Evolutionary conservation across 495 filamentous ascomycete genomes (phyloP).

Genomic region (Baudoinia panamericana): DNA sequence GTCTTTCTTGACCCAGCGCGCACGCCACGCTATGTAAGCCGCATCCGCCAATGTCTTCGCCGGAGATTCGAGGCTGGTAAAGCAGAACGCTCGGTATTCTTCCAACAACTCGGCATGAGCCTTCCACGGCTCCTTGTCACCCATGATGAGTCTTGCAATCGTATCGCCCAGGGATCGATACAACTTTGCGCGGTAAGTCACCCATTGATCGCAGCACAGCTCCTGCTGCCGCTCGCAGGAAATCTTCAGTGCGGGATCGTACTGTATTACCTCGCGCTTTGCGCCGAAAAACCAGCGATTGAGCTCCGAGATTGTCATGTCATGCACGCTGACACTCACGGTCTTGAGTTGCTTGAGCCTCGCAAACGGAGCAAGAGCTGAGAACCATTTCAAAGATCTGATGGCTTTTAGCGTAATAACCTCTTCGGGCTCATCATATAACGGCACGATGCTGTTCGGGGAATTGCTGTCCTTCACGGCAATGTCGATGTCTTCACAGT

Average conservation of each 20-base stretch:
- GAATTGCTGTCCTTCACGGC: background rate
- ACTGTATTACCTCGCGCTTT: too few species aligned
- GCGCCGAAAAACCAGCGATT: background rate
- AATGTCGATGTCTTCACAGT: background rate
- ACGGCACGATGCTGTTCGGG: slow-evolving; percentile 1
- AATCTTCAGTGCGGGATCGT: background rate
- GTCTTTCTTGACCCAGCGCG: too few species aligned
- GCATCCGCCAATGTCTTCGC: background rate
- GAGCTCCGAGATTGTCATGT: background rate
- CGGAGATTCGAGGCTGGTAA: background rate
- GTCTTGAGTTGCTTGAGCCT: background rate
- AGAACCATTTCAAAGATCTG: background rate
- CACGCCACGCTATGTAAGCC: too few species aligned
- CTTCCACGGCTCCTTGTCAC: background rate
- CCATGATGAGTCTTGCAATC: background rate
- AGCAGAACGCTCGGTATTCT: slow-evolving; percentile 1
- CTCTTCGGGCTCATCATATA: background rate
- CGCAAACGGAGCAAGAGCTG: background rate
- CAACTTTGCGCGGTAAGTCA: background rate
- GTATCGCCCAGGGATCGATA: background rate
- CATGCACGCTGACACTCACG: background rate
- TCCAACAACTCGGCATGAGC: background rate
- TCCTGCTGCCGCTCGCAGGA: background rate
- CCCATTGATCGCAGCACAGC: background rate
- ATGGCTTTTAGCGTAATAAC: background rate